Base-by-base conservation (phyloP, 257 asterid genomes). In the Euphrasia confusa region DNA sequence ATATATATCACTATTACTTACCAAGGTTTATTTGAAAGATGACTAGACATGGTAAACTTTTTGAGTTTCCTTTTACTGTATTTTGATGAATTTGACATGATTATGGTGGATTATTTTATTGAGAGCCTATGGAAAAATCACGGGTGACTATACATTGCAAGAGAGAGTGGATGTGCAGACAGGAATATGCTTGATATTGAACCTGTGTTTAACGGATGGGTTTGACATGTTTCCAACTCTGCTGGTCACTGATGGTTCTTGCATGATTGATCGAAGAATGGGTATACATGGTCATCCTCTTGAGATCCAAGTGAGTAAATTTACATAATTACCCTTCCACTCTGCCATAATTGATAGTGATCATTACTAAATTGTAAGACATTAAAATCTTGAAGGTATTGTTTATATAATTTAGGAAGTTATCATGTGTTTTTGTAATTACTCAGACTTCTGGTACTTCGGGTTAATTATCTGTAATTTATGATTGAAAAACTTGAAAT, bases 101-200 rank as follows among this genome's bases (percentile, higher is more conserved):
- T 68, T 88, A 57, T 88, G 93, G 95, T 88, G 96, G 96, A 83
- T 85, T 70, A 82, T 85, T 61, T 72, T 88, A 48, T 68, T 85
- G 70, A 75, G 96, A 80, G 89, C 93, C 61, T 88, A 83, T 65
- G 95, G 92, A 61, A 83, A 81, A 75, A 75, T 85, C 42, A 83
- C 95, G 1, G 96, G 96, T 9, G 95, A 88, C 63, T 75, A 72
- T 66, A 66, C 87, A 27, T 73, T 88, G 76, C 93, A 82, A 75
- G 92, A 85, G 75, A 81, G 88, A 74, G 90, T 85, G 65, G 92
- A 85, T 35, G 86, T 88, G 68, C 95, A 88, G 78, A 88, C 84
- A 4, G 90, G 96, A 63, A 81, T 88, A 54, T 64, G 78, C 63
- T 68, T 83, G 75, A 80, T 88, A 63, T 75, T 84, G 40, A 80